Percentiles rank a stretch among this genome's conserved stretches.
Conservation (phyloP, 2,329 filamentous ascomycete species). For the Xylaria arbuscula region DNA sequence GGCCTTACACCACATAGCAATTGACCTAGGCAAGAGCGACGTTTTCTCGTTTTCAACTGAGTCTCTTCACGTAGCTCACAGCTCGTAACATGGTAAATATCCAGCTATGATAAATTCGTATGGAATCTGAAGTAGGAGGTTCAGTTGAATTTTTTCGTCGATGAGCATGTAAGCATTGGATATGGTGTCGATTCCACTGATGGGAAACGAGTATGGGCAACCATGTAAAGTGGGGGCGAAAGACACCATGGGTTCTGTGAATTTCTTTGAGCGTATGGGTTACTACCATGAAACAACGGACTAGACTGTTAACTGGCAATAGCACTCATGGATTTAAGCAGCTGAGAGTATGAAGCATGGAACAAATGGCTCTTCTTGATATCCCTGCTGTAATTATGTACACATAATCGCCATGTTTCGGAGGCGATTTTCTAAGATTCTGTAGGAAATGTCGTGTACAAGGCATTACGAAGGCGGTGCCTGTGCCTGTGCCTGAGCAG, state of each 20-base stretch:
- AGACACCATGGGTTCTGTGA: background rate
- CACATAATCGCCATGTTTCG: slow-evolving; percentile 23
- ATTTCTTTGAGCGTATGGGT: background rate
- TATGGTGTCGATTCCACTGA: background rate
- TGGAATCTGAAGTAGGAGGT: background rate
- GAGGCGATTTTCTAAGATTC: slow-evolving; percentile 21
- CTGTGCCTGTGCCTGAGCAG: slow-evolving; percentile 44
- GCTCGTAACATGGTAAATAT: no score
- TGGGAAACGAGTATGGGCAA: background rate
- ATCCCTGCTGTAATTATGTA: slow-evolving; percentile 36
- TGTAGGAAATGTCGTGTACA: slow-evolving; percentile 26
- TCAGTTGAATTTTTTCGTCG: no score
- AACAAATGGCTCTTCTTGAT: slow-evolving; percentile 21
- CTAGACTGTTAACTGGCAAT: background rate
- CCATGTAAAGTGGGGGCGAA: background rate
- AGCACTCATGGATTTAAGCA: slow-evolving; percentile 1
- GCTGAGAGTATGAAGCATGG: background rate
- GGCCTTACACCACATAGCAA: background rate
- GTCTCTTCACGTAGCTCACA: no score
- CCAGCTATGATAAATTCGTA: background rate
- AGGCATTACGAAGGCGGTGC: slow-evolving; percentile 41
- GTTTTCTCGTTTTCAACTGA: background rate
- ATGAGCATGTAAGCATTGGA: background rate
- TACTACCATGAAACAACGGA: background rate
- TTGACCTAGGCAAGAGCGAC: background rate